Base-by-base conservation (phyloP, 2,329 filamentous ascomycete species). In the Clathrospora elynae region DNA sequence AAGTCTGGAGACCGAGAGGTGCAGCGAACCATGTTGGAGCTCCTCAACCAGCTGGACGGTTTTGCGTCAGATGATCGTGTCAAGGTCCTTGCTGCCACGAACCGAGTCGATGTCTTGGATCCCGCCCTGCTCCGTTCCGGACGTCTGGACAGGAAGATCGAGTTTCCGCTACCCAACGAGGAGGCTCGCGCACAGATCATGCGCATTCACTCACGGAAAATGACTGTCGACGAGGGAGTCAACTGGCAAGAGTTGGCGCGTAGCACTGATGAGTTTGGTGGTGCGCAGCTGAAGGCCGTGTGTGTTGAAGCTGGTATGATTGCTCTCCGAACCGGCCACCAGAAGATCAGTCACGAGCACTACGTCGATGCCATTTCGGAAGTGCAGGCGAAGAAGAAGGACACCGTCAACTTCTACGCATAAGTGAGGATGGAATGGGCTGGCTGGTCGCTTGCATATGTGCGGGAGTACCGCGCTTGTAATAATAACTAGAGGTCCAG, bases 231-330 rank as follows among this genome's bases (percentile, higher is more conserved):
- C 64, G 84, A 90, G 39, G 85, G 80, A 40, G 88, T 99, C 67
- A 99, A 99, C 79, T 99, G 93, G 91, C 82, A 85, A 46, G 93
- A 99, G 72, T 72, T 99, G 75, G 93, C 93, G 6, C 84, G 93
- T 65, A 96, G 90, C 75, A 99, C 93, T 12, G 93, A 99, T 70
- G 93, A 99, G 75, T 99, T 99, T 70, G 93, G 93, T 46, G 93
- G 93, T 69, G 93, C 93, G 48, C 92, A 95, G 84, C 77, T 99
- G 60, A 99, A 99, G 81, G 93, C 93, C 29, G 93, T 99, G 14
- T 99, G 93, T 71, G 93, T 99, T 17, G 93, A 99, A 77, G 93
- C 93, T 36, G 93, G 93, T 69, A 99, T 99, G 93, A 99, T 99
- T 75, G 93, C 93, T 18, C 78, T 99, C 66, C 83, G 93, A 59